These are phyloP conservation scores for Naumovozyma castellii DNA, from an alignment of 805 yeast genomes.

Conservation along the genomic window DNA sequence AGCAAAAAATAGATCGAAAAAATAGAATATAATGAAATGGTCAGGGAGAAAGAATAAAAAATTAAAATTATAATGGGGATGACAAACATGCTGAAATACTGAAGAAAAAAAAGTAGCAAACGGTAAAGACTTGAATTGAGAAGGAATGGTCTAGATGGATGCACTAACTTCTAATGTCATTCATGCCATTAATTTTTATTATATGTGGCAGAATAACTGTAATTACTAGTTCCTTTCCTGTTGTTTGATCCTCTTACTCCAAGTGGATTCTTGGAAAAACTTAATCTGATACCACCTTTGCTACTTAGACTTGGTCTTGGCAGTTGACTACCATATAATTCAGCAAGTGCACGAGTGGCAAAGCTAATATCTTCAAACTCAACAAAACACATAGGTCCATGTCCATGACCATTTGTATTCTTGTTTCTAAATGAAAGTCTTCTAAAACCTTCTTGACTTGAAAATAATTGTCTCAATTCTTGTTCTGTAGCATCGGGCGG, in stretches of 20 bases:
- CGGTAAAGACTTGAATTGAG: background rate
- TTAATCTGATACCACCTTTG: constrained; percentile 86
- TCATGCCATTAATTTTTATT: background rate
- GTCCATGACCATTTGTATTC: constrained; percentile 28
- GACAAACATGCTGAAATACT: too few relatives aligned
- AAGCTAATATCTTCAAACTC: constrained; percentile 89
- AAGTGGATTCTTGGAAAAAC: constrained; percentile 90
- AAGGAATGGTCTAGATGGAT: too few relatives aligned
- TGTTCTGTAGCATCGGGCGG: constrained; percentile 94
- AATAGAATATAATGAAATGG: background rate
- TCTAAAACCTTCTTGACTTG: constrained; percentile 83
- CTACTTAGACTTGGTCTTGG: constrained; percentile 46
- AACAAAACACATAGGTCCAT: constrained; percentile 96
- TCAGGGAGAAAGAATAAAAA: too few relatives aligned
- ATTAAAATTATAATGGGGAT: too few relatives aligned
- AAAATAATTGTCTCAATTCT: constrained; percentile 73
- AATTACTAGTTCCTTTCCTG: constrained; percentile 3
- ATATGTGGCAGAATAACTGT: background rate
- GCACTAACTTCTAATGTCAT: too few relatives aligned
- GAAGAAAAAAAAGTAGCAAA: background rate
- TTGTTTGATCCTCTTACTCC: constrained; percentile 76
- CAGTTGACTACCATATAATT: constrained; percentile 79
- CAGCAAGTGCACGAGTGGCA: constrained; percentile 87
- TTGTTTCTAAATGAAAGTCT: constrained; percentile 83
- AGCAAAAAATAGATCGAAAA: background rate